A percentile compares a stretch with the other conserved stretches of the same genome.
Conservation (phyloP, 345 rosid genomes). For the Schrenkiella parvula region DNA sequence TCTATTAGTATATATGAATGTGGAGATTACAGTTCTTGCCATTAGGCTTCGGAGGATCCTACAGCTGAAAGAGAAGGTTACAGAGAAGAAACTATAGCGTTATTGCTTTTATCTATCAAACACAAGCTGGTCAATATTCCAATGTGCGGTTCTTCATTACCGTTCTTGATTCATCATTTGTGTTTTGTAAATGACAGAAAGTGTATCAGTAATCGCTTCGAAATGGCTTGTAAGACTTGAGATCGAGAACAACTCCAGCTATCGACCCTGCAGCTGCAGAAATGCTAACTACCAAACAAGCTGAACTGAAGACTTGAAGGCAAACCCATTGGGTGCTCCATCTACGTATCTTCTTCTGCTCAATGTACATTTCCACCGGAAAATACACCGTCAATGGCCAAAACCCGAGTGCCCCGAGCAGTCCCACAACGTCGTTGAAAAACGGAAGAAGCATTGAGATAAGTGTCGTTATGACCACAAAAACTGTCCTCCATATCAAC, state of each 20-base stretch:
- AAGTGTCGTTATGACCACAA: constrained; percentile 69
- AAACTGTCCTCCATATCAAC: constrained; percentile 73
- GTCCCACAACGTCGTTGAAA: constrained; percentile 76
- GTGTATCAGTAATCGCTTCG: constrained; percentile 36
- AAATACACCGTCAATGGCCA: constrained; percentile 91
- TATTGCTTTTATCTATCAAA: constrained; percentile 13
- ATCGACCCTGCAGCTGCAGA: constrained; percentile 86
- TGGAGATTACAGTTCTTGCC: constrained; percentile 10
- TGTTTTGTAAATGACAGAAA: not conserved
- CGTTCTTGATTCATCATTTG: not conserved
- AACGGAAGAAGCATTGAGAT: constrained; percentile 90
- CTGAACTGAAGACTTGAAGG: constrained; percentile 67
- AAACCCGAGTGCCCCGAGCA: constrained; percentile 83
- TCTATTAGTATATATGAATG: not conserved
- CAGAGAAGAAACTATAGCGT: not conserved
- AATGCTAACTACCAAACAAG: constrained; percentile 58
- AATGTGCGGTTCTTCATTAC: not conserved
- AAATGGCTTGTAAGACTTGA: constrained; percentile 72
- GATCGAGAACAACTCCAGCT: constrained; percentile 67
- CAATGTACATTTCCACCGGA: constrained; percentile 87
- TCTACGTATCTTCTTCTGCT: constrained; percentile 60
- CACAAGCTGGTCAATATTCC: not conserved
- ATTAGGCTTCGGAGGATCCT: not conserved
- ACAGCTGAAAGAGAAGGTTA: not conserved
- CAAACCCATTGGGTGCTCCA: constrained; percentile 86